Base-by-base conservation (phyloP, 352 stramenopile genomes). In the Phytopythium kandeliae region DNA sequence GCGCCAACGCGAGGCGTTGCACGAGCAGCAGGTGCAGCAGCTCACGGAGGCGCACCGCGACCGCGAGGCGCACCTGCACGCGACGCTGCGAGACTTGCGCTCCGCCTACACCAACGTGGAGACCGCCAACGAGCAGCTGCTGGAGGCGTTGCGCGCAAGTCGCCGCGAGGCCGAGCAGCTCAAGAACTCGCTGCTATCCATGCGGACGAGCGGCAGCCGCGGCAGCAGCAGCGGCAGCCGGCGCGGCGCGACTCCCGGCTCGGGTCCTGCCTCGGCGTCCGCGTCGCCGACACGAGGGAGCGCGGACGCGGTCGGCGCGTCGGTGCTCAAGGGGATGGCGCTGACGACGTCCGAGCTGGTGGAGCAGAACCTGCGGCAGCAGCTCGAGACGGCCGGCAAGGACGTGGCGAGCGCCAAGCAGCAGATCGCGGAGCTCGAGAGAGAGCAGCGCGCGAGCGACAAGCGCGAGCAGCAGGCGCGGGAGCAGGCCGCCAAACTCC, bases 91-190 rank as follows among this genome's bases (percentile, higher is more conserved):
- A 4, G 78, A 89, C 26, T 61, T 84, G 36, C 69, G 74, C 12
- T 54, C 65, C 7, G 75, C 73, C 1, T 77, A 82, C 40, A 54
- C 60, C 4, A 65, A 70, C 2, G 62, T 89, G 26, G 72, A 89
- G 34, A 60, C 65, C 4, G 59, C 68, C 17, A 86, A 85, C 53
- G 48, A 55, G 13, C 68, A 89, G 46, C 61, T 89, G 22, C 64
- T 85, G 41, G 69, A 84, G 17, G 64, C 71, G 0, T 51, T 89
- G 17, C 63, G 69, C 30, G 57, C 58, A 11, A 66, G 56, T 12
- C 70, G 63, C 8, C 53, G 51, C 2, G 78, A 89, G 17, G 62
- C 70, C 3, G 74, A 78, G 21, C 72, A 74, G 9, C 36, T 86
- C 30, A 78, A 78, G 35, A 82, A 78, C 51, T 71, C 78, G 19